Evolutionary conservation across 371 early-diverging fungal genomes (phyloP).

Genomic region (Dinochytrium kinnereticum): DNA sequence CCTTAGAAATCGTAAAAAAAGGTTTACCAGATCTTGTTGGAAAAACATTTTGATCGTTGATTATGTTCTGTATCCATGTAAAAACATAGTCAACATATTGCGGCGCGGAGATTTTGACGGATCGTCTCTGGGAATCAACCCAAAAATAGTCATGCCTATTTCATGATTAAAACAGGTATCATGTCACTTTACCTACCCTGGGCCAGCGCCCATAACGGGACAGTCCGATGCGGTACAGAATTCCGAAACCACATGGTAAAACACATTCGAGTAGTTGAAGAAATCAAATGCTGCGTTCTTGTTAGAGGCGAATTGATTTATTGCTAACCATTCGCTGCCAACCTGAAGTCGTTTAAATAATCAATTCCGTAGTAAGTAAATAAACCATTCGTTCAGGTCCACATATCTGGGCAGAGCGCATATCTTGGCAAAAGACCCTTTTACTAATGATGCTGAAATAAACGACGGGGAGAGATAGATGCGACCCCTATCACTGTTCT

Average conservation of each 20-base stretch:
- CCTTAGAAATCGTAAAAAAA: background rate
- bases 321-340: conserved; percentile 48
- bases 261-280: conserved; percentile 90
- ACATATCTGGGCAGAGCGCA: conserved; percentile 87
- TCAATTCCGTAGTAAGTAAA: background rate
- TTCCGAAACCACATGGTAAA: conserved; percentile 89
- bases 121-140: conserved; percentile 85
- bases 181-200: conserved; percentile 57
- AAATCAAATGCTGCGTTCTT: conserved; percentile 74
- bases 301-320: background rate
- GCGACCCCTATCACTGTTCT: conserved; percentile 54
- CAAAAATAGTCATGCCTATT: conserved; percentile 83
- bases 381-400: conserved; percentile 91
- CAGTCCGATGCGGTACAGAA: conserved; percentile 83
- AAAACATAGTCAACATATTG: conserved; percentile 94
- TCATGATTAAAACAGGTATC: background rate
- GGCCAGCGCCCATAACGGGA: conserved; percentile 87
- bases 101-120: conserved; percentile 84
- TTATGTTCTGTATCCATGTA: conserved; percentile 84
- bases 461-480: conserved; percentile 78
- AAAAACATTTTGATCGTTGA: conserved; percentile 87
- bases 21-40: conserved; percentile 70
- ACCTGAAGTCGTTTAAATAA: conserved; percentile 20
- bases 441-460: conserved; percentile 76
- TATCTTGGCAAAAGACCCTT: conserved; percentile 69